These are phyloP conservation scores for Mycena galopus DNA, from an alignment of 768 basidiomycete genomes.

Conservation along the genomic window DNA sequence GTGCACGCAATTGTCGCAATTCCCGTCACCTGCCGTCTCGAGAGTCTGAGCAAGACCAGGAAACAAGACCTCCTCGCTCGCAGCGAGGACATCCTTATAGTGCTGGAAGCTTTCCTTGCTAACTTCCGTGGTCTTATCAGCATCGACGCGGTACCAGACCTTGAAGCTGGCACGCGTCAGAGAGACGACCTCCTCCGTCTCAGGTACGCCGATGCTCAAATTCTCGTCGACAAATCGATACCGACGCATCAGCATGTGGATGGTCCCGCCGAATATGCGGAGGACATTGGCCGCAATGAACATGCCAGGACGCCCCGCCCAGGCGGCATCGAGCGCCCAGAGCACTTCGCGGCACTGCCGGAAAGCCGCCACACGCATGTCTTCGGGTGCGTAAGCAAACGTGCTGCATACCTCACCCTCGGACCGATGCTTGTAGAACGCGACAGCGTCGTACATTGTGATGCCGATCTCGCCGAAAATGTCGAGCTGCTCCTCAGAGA, in stretches of 20 bases:
- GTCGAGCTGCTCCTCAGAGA: slow-evolving; percentile 1
- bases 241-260: background rate
- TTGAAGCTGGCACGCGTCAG: background rate
- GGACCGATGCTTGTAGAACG: background rate
- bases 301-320: background rate
- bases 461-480: slow-evolving; percentile 2
- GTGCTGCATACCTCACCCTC: background rate
- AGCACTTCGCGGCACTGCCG: background rate
- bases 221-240: background rate
- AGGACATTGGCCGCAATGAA: background rate
- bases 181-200: background rate
- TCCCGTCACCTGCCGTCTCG: too few species aligned
- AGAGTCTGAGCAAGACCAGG: too few species aligned
- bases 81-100: background rate
- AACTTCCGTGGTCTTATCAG: background rate
- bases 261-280: background rate
- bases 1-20: too few species aligned
- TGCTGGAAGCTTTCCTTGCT: background rate
- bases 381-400: background rate
- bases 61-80: too few species aligned
- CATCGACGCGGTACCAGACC: background rate
- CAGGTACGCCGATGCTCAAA: background rate
- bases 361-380: background rate
- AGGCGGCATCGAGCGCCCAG: background rate
- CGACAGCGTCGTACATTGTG: slow-evolving; percentile 19